Evolutionary conservation across 2,329 filamentous ascomycete genomes (phyloP).

Genomic region (Xenoacremonium recifei): DNA sequence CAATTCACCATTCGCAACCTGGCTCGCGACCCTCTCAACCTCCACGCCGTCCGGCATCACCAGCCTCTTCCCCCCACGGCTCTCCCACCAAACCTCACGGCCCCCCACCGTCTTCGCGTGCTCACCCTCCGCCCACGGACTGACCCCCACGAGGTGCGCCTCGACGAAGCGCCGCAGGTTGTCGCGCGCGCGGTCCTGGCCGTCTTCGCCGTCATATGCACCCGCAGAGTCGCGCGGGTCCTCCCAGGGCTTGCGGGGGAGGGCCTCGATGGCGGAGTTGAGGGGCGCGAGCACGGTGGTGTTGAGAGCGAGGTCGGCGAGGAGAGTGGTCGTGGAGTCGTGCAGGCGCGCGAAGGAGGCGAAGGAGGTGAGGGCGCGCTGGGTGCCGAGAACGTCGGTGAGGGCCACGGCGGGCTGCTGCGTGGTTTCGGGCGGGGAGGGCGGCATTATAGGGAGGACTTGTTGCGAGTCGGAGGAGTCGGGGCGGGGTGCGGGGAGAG

Average conservation of each 20-base stretch:
- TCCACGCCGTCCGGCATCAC: slow-evolving; percentile 78
- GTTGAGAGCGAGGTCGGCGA: slow-evolving; percentile 65
- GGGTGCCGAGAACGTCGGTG: slow-evolving; percentile 79
- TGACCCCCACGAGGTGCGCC: slow-evolving; percentile 73
- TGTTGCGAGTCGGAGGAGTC: slow-evolving; percentile 14
- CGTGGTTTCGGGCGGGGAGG: slow-evolving; percentile 17
- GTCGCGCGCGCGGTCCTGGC: slow-evolving; percentile 70
- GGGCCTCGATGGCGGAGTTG: slow-evolving; percentile 74
- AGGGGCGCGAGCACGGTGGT: slow-evolving; percentile 85
- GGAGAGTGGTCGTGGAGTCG: slow-evolving; percentile 62
- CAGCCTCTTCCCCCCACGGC: slow-evolving; percentile 64
- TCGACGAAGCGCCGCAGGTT: slow-evolving; percentile 84
- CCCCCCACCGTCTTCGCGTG: slow-evolving; percentile 64
- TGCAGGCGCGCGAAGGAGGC: slow-evolving; percentile 77
- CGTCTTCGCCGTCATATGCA: slow-evolving; percentile 74
- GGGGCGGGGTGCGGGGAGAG: slow-evolving; percentile 5
- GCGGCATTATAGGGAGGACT: slow-evolving; percentile 29
- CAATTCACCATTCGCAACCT: slow-evolving; percentile 85
- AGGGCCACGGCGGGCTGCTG: slow-evolving; percentile 61
- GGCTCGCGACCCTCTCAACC: slow-evolving; percentile 70
- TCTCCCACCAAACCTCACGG: slow-evolving; percentile 80
- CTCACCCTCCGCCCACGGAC: slow-evolving; percentile 69
- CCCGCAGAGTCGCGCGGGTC: slow-evolving; percentile 69
- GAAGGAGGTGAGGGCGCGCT: slow-evolving; percentile 80
- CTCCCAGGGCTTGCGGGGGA: slow-evolving; percentile 88